Base-by-base conservation (phyloP, 2,329 filamentous ascomycete genomes). In the Ophiocordyceps robertsii region DNA sequence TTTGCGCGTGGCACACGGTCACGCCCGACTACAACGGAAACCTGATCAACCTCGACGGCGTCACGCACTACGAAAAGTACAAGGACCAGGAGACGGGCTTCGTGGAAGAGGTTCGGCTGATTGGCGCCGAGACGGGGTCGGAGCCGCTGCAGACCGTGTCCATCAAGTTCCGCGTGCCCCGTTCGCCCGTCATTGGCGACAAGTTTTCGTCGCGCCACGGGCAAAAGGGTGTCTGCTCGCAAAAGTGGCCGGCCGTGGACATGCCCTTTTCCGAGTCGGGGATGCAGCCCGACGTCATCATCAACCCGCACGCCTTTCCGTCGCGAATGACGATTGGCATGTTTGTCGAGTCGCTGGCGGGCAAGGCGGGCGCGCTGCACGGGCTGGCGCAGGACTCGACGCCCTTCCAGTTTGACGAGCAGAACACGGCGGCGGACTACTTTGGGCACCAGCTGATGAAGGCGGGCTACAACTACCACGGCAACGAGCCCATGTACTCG, bases 291-390 rank as follows among this genome's bases (percentile, higher is more conserved):
- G 92, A 98, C 63, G 74, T 95, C 55, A 98, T 98, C 64, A 98
- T 98, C 72, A 98, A 98, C 67, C 92, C 92, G 35, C 92, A 98
- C 73, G 92, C 92, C 57, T 98, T 98, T 74, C 92, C 92, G 8
- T 96, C 90, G 38, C 89, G 92, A 65, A 98, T 98, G 92, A 98
- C 92, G 17, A 98, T 98, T 58, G 92, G 92, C 58, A 96, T 96
- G 86, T 96, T 98, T 64, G 80, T 98, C 57, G 92, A 98, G 68
- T 95, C 89, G 6, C 74, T 98, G 41, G 92, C 92, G 10, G 92
- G 92, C 47, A 98, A 98, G 68, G 80, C 90, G 10, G 92, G 92
- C 38, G 85, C 90, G 13, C 75, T 98, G 31, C 92, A 98, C 60
- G 92, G 92, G 38, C 73, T 95, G n/a, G 85, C 92, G 0, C 92